These are phyloP conservation scores for Dendrocalamus sinicus DNA, from an alignment of 176 grass and related monocot species.

Conservation along the genomic window DNA sequence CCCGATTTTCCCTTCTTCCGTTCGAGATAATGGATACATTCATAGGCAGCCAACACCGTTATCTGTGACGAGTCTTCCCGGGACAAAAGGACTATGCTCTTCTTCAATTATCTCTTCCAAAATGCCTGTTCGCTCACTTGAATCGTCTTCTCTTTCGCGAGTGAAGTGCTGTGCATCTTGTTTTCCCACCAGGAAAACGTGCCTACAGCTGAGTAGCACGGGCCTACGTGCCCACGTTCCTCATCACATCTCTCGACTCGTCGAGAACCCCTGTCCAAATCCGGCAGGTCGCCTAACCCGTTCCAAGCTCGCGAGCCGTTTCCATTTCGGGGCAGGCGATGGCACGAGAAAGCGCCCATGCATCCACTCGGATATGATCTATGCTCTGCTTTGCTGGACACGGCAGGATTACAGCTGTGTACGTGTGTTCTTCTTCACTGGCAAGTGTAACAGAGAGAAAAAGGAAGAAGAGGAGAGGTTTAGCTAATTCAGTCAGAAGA, in stretches of 20 bases:
- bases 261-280: neutral
- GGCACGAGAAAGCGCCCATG: neutral
- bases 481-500: neutral
- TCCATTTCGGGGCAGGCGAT: slow-evolving; percentile 21
- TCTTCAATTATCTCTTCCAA: too few species aligned
- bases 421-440: neutral
- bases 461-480: neutral
- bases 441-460: neutral
- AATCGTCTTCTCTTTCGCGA: too few species aligned
- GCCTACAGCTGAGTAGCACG: neutral
- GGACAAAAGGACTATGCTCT: too few species aligned
- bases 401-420: neutral
- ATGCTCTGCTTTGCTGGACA: neutral
- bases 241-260: neutral
- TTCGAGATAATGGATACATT: too few species aligned
- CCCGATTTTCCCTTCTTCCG: too few species aligned
- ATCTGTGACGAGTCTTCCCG: too few species aligned
- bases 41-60: too few species aligned
- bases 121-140: too few species aligned
- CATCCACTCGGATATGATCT: too few species aligned
- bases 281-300: slow-evolving; percentile 22
- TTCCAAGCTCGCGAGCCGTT: neutral
- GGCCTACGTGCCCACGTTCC: neutral
- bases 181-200: slow-evolving; percentile 29
- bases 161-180: neutral